Base-by-base conservation (phyloP, 257 asterid species). In the Phtheirospermum japonicum region DNA sequence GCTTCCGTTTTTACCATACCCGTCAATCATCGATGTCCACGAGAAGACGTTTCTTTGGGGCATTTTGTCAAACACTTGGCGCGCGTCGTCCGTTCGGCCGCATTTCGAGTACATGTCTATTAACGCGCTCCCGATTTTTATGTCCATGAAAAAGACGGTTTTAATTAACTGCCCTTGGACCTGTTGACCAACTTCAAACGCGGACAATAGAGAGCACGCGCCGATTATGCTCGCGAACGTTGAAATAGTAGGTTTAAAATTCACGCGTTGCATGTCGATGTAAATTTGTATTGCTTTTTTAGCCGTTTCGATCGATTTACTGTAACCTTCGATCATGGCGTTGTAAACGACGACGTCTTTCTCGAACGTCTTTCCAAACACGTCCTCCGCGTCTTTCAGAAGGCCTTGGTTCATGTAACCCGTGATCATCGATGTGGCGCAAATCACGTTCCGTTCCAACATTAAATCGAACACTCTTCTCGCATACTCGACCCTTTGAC, bases 321-420 rank as follows among this genome's bases (percentile, higher is more conserved):
- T 90, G 49, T 85, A 90, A 13, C 95, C 98, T 81, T 90, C 98
- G n/a, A 90, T 90, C 98, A 90, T 88, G n/a, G 96, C 85, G 66
- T 90, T 90, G 77, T 80, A 88, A 73, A 82, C 91, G 73, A 90
- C 96, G 39, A 75, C 84, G 49, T 88, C 95, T 82, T 88, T 90
- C 67, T 72, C 83, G 49, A 17, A 6, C 0, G 94, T 88, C 67
- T 65, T 82, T 8, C 54, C 53, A 52, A 90, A 88, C 66, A 90
- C 86, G 7, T 83, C 82, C 77, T 88, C 94, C 0, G 96, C 98
- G 5, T 88, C 94, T 56, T 69, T 73, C 14, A 81, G 58, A 30
- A 59, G 61, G 40, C 84, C 83, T 61, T 55, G 76, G 61, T 82
- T 84, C 98, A 90, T 79, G 80, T 90, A 88, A 31, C 96, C 98